Conservation (phyloP, 2,329 filamentous ascomycete species). For the Aspergillus unguis region DNA sequence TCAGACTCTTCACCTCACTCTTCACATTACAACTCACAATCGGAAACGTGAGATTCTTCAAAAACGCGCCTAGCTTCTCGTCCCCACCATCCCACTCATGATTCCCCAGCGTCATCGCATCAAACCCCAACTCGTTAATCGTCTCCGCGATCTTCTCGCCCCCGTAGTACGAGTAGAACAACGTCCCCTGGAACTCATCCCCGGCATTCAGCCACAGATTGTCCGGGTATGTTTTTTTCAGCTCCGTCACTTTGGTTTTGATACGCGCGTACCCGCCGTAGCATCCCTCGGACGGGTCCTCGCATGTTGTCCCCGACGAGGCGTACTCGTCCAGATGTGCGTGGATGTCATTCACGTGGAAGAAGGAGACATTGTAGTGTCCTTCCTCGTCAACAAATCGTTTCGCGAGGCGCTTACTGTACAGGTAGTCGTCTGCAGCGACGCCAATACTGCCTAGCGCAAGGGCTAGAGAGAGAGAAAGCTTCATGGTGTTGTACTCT, state of each 20-base stretch:
- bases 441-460: neutral
- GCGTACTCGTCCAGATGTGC: constrained; percentile 5
- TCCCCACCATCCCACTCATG: constrained; percentile 8
- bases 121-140: constrained; percentile 3
- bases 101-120: constrained; percentile 8
- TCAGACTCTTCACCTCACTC: constrained; percentile 1
- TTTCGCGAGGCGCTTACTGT: constrained; percentile 2
- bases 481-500: neutral
- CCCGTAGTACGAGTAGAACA: constrained; percentile 7
- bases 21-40: constrained; percentile 6
- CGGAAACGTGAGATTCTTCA: constrained; percentile 4
- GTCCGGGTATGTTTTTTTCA: neutral
- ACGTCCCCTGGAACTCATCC: constrained; percentile 7
- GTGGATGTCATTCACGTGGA: constrained; percentile 6
- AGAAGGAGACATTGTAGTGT: constrained; percentile 6
- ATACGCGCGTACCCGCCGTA: constrained; percentile 8
- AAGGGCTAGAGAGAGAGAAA: constrained; percentile 3
- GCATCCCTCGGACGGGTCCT: constrained; percentile 4
- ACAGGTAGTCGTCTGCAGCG: constrained; percentile 5
- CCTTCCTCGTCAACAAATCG: constrained; percentile 4
- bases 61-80: neutral
- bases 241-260: constrained; percentile 6
- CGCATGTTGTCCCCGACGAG: constrained; percentile 2
- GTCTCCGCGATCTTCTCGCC: constrained; percentile 10
- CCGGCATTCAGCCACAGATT: constrained; percentile 8